Conservation (phyloP, 1,284 basidiomycete species). For the Trichosporon sp. region DNA sequence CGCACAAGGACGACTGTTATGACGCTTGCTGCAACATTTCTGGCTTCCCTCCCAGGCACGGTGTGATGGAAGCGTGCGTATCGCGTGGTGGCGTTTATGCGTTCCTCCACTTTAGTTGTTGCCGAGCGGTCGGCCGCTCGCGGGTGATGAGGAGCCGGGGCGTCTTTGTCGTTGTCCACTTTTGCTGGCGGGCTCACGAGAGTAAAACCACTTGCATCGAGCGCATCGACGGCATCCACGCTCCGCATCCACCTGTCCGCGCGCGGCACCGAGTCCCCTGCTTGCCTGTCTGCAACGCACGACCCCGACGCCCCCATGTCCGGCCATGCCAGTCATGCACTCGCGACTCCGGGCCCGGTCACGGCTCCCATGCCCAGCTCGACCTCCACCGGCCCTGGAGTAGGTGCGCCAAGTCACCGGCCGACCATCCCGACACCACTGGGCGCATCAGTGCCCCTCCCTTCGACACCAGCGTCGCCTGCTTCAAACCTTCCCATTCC, state of each 20-base stretch:
- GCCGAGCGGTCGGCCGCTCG: background rate
- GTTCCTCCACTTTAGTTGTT: conserved; percentile 9
- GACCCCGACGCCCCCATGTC: conserved; percentile 24
- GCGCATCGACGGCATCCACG: conserved; percentile 7
- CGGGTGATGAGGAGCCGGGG: conserved; percentile 14
- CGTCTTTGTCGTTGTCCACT: conserved; percentile 13
- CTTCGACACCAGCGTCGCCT: conserved; percentile 53
- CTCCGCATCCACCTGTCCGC: conserved; percentile 11
- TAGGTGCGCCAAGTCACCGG: conserved; percentile 8
- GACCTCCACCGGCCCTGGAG: conserved; percentile 57
- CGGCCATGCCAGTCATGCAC: conserved; percentile 60
- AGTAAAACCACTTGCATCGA: background rate
- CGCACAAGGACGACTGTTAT: background rate
- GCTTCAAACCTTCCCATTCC: conserved; percentile 49
- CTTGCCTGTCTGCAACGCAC: background rate
- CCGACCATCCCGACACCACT: background rate
- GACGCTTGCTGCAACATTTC: conserved; percentile 20
- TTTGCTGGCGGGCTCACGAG: conserved; percentile 13
- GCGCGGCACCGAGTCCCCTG: background rate
- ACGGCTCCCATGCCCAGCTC: conserved; percentile 44
- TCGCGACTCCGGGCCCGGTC: conserved; percentile 59
- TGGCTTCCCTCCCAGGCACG: background rate
- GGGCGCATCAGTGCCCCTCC: conserved; percentile 53
- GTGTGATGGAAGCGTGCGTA: background rate
- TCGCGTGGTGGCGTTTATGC: conserved; percentile 17